phyloP scores from a whole-genome alignment of 108 stramenopile species.

The Stephanodiscus triporus region DNA sequence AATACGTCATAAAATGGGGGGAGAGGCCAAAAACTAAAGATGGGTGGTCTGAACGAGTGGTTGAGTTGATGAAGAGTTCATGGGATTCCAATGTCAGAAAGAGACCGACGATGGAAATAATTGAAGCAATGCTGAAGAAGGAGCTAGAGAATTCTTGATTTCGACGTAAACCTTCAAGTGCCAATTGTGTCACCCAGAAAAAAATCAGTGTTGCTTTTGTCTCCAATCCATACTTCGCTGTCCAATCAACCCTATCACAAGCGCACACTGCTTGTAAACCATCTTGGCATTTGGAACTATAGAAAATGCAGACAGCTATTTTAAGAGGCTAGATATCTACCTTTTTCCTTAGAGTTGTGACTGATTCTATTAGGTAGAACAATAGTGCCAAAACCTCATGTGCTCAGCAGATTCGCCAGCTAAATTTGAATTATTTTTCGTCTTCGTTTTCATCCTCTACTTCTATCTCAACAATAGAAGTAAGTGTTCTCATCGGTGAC shows the following conservation, averaged over 20 bases:
- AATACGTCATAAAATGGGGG: constrained; percentile 43
- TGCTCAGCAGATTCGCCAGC: not conserved
- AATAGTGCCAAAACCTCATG: not conserved
- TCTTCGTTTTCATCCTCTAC: constrained; percentile 40
- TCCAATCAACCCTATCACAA: too few relatives aligned
- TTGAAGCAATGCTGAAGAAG: constrained; percentile 25
- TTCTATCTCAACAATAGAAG: constrained; percentile 39
- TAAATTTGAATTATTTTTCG: not conserved
- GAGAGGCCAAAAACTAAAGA: constrained; percentile 44
- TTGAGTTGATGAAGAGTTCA: constrained; percentile 26
- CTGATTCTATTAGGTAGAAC: not conserved
- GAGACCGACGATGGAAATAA: constrained; percentile 36
- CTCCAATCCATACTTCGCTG: too few relatives aligned
- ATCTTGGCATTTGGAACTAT: too few relatives aligned
- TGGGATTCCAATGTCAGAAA: constrained; percentile 46
- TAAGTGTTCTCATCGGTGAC: constrained; percentile 46
- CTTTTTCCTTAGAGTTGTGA: not conserved
- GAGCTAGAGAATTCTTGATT: constrained; percentile 5
- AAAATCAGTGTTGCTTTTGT: too few relatives aligned
- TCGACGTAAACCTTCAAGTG: too few relatives aligned
- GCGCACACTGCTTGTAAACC: too few relatives aligned
- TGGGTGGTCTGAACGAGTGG: constrained; percentile 42
- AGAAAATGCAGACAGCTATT: not conserved
- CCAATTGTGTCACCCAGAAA: too few relatives aligned
- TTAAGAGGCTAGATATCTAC: not conserved